phyloP scores from a whole-genome alignment of 202 grass and related monocot genomes.

The Elaeis oleifera region DNA sequence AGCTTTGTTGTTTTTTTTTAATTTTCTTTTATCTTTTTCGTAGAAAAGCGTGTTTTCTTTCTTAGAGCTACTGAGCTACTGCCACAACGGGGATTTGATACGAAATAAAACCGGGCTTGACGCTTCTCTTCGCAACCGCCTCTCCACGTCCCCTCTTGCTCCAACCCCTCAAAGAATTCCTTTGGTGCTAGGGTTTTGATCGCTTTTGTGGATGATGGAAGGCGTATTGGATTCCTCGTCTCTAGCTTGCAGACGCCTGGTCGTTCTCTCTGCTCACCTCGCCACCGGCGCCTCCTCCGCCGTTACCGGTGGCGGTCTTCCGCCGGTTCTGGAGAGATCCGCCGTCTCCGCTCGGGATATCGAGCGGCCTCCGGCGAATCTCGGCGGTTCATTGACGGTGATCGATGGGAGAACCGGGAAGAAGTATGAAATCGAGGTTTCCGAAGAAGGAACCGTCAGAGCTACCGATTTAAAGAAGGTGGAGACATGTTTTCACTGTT shows the following conservation, averaged over 20 bases:
- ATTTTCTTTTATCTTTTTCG: no score
- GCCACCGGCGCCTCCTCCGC: not conserved
- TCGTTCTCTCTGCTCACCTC: constrained; percentile 46
- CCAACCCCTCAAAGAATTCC: no score
- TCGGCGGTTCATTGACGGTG: constrained; percentile 2
- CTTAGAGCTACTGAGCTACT: no score
- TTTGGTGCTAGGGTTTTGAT: not conserved
- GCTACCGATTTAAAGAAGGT: constrained; percentile 80
- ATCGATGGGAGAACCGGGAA: constrained; percentile 29
- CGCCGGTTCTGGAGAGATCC: constrained; percentile 38
- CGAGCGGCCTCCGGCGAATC: not conserved
- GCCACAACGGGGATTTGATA: no score
- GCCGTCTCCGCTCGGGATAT: constrained; percentile 26
- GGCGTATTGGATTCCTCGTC: constrained; percentile 9
- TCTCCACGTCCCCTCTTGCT: no score
- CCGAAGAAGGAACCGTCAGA: constrained; percentile 24
- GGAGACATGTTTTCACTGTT: no score
- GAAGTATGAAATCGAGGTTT: constrained; percentile 20
- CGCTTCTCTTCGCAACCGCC: no score
- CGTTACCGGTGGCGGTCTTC: not conserved
- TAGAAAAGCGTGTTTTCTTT: no score
- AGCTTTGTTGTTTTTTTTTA: no score
- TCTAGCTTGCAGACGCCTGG: constrained; percentile 28
- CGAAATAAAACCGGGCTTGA: no score
- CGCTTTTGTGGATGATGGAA: not conserved